Evolutionary conservation across 225 moss, liverwort and hornwort genomes (phyloP).

Genomic region (Climacium dendroides): DNA sequence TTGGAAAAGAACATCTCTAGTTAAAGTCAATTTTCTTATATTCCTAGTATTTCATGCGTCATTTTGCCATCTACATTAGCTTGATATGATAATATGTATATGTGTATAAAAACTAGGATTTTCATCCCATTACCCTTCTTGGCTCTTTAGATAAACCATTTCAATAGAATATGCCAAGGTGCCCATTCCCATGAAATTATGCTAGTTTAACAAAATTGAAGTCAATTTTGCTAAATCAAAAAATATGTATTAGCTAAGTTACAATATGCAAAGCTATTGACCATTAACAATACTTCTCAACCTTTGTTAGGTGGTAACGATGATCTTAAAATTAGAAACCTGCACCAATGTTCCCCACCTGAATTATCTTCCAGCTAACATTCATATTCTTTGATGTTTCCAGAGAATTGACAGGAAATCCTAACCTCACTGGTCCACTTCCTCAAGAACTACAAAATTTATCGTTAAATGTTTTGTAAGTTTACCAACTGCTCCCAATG

Average conservation of each 20-base stretch:
- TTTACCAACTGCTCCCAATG: neutral
- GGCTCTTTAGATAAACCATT: too few relatives aligned
- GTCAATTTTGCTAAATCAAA: too few relatives aligned
- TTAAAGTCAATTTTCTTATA: too few relatives aligned
- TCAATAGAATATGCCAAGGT: neutral
- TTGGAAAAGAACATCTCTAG: too few relatives aligned
- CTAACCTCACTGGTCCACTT: neutral
- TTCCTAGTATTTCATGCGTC: too few relatives aligned
- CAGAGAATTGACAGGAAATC: conserved; percentile 14
- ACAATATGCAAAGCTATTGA: neutral
- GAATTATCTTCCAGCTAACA: neutral
- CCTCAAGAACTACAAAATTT: accelerated
- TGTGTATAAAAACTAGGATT: too few relatives aligned
- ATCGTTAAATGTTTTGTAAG: neutral
- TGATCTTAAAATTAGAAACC: neutral
- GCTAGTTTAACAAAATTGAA: neutral
- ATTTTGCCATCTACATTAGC: too few relatives aligned
- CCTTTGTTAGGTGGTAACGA: neutral
- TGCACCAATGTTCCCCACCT: neutral
- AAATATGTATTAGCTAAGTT: neutral
- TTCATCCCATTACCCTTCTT: too few relatives aligned
- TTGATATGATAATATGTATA: too few relatives aligned
- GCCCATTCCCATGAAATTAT: too few relatives aligned
- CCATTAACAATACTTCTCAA: neutral
- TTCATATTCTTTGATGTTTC: neutral